phyloP scores from a whole-genome alignment of 75 land plant species.

The Sequoia sempervirens region DNA sequence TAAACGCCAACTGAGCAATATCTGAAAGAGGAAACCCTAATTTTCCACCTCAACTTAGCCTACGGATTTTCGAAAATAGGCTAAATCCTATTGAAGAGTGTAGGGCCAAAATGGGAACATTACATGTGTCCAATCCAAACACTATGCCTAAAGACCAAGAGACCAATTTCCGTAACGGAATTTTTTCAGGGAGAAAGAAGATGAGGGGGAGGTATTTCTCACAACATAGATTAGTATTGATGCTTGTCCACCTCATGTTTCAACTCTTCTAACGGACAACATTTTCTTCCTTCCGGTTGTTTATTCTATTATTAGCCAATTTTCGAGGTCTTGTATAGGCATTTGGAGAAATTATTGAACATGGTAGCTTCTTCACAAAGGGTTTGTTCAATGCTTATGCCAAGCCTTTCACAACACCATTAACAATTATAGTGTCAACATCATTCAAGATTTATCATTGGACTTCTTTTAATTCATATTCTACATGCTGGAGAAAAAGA shows the following conservation, averaged over 20 bases:
- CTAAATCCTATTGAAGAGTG: no score
- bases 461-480: not conserved
- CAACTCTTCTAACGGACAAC: not conserved
- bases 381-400: not conserved
- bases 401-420: not conserved
- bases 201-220: no score
- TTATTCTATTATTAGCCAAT: not conserved
- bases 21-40: no score
- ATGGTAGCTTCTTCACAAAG: not conserved
- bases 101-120: no score
- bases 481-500: not conserved
- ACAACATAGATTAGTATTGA: no score
- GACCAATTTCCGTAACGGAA: no score
- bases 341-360: not conserved
- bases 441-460: not conserved
- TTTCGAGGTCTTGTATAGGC: not conserved
- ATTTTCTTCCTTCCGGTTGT: not conserved
- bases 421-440: not conserved
- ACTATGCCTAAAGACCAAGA: no score
- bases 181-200: no score
- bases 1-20: no score
- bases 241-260: not conserved
- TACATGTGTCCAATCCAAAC: no score
- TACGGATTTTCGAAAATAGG: no score
- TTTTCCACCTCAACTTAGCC: no score